Conservation (phyloP, 2,329 filamentous ascomycete species). For the Colletotrichum euphorbiae region DNA sequence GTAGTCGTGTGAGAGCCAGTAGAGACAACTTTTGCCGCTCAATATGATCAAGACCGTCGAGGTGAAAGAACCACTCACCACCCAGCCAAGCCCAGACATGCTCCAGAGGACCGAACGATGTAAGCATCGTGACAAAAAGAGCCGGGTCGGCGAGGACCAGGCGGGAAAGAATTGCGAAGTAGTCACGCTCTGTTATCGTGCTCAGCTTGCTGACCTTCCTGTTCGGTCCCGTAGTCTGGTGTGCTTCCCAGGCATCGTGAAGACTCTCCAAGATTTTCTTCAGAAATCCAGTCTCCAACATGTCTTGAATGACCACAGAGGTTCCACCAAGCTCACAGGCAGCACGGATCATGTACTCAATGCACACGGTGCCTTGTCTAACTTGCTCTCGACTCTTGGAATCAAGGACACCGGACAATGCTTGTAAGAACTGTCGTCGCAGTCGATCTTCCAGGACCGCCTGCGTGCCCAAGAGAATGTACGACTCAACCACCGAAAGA, state of each 20-base stretch:
- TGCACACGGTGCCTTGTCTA: constrained; percentile 67
- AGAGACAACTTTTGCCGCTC: constrained; percentile 78
- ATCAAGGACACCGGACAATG: constrained; percentile 62
- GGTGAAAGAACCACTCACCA: constrained; percentile 74
- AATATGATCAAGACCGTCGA: constrained; percentile 74
- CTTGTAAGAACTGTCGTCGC: constrained; percentile 62
- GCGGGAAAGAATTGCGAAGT: constrained; percentile 84
- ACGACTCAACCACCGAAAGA: constrained; percentile 75
- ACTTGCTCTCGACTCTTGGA: constrained; percentile 68
- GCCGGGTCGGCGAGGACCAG: constrained; percentile 79
- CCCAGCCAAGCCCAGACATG: constrained; percentile 71
- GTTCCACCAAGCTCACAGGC: constrained; percentile 72
- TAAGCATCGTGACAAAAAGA: constrained; percentile 72
- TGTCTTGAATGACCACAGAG: constrained; percentile 71
- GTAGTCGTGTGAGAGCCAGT: constrained; percentile 76
- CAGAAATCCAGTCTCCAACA: constrained; percentile 73
- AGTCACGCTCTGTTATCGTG: constrained; percentile 83
- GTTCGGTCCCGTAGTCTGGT: constrained; percentile 86
- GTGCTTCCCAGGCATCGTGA: constrained; percentile 76
- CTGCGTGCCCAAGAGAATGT: constrained; percentile 77
- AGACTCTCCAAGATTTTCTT: constrained; percentile 73
- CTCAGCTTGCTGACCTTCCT: constrained; percentile 76
- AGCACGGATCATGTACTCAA: constrained; percentile 73
- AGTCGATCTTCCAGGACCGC: constrained; percentile 70
- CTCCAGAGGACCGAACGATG: constrained; percentile 58